Percentiles rank a stretch among this genome's conserved stretches.
These are phyloP conservation scores for Candida qinlingensis DNA, from an alignment of 805 yeast genomes.

Conservation along the genomic window DNA sequence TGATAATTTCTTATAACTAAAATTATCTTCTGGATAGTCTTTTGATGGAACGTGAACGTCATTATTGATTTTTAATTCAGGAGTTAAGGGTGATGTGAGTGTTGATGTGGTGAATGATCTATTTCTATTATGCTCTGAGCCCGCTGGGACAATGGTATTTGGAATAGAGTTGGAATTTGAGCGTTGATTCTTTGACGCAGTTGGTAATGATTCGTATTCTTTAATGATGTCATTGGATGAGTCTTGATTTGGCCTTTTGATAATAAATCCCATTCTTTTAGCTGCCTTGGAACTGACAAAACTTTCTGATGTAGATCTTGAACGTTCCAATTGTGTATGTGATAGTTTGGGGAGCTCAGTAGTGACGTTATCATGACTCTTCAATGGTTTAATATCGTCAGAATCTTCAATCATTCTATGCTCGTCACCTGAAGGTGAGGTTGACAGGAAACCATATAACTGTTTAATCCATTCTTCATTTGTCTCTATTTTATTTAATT, in stretches of 20 bases:
- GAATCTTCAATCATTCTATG: not conserved
- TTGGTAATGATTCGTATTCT: slow-evolving; percentile 21
- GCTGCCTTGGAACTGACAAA: slow-evolving; percentile 58
- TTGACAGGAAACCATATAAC: slow-evolving; percentile 10
- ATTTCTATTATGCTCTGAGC: slow-evolving; percentile 12
- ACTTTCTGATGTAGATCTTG: slow-evolving; percentile 36
- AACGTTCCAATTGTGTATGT: slow-evolving; percentile 19
- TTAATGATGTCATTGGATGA: slow-evolving; percentile 19
- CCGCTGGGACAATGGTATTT: not conserved
- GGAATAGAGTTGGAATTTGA: not conserved
- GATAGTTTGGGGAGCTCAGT: not conserved
- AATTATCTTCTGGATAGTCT: not conserved
- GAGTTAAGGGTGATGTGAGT: slow-evolving; percentile 29
- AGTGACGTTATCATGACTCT: not conserved
- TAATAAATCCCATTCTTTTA: slow-evolving; percentile 70
- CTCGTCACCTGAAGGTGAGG: slow-evolving; percentile 1
- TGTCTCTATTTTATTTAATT: slow-evolving; percentile 29
- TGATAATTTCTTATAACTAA: slow-evolving; percentile 50
- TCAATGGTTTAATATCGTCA: not conserved
- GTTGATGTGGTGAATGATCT: slow-evolving; percentile 18
- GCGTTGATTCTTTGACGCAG: slow-evolving; percentile 2
- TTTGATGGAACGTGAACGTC: not conserved
- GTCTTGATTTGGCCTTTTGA: slow-evolving; percentile 33
- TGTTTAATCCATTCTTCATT: slow-evolving; percentile 39
- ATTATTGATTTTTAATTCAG: slow-evolving; percentile 43